A percentile compares a stretch with the other conserved stretches of the same genome.
phyloP scores from a whole-genome alignment of 169 alveolate genomes.

The Plasmodium coatneyi region DNA sequence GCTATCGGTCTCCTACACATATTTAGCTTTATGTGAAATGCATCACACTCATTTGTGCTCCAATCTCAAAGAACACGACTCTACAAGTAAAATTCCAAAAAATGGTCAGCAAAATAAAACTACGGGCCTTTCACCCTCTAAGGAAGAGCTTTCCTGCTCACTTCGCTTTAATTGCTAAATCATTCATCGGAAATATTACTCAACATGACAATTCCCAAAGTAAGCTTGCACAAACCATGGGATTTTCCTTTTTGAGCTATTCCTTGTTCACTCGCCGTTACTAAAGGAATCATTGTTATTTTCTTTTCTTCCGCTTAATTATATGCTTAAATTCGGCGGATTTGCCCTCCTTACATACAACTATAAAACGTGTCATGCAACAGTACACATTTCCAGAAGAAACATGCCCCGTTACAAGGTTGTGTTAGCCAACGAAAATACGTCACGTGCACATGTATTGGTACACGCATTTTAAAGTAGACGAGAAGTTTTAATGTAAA shows the following conservation, averaged over 20 bases:
- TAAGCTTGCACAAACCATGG: slow-evolving; percentile 19
- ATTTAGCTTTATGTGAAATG: slow-evolving; percentile 91
- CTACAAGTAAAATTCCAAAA: slow-evolving; percentile 15
- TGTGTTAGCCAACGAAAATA: no score
- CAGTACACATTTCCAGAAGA: no score
- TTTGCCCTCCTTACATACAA: slow-evolving; percentile 81
- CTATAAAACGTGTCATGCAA: no score
- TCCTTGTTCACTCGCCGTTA: slow-evolving; percentile 94
- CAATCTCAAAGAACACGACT: slow-evolving; percentile 86
- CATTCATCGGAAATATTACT: not conserved
- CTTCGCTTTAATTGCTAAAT: not conserved
- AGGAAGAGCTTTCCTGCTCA: slow-evolving; percentile 84
- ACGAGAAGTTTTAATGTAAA: no score
- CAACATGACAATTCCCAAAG: not conserved
- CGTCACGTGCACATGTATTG: no score
- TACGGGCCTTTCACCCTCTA: slow-evolving; percentile 93
- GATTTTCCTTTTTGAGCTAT: slow-evolving; percentile 87
- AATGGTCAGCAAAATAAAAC: slow-evolving; percentile 44
- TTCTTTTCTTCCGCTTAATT: slow-evolving; percentile 93
- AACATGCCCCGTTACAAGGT: no score
- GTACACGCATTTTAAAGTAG: no score
- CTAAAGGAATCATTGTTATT: slow-evolving; percentile 88
- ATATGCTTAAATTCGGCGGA: slow-evolving; percentile 93
- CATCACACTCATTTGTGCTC: slow-evolving; percentile 87
- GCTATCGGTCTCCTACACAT: slow-evolving; percentile 94